Evolutionary conservation across 495 filamentous ascomycete genomes (phyloP).

Genomic region (Recurvomyces mirabilis): DNA sequence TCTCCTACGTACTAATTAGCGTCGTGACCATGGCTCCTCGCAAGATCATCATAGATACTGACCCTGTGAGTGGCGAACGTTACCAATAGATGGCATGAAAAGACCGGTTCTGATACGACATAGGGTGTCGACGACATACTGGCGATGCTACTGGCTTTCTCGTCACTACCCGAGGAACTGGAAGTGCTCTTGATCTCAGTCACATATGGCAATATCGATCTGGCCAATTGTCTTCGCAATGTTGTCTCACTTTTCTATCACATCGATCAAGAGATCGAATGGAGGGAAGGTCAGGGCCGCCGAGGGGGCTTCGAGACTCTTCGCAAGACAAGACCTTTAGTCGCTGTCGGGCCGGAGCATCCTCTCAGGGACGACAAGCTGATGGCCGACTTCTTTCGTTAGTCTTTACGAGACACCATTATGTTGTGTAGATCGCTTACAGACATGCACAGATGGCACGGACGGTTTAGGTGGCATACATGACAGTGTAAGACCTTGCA

Average conservation of each 20-base stretch:
- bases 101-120: no score
- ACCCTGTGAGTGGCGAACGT: conserved; percentile 40
- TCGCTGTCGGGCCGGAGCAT: conserved; percentile 76
- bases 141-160: conserved; percentile 73
- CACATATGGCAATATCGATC: conserved; percentile 80
- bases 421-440: neutral
- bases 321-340: conserved; percentile 57
- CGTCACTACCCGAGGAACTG: conserved; percentile 70
- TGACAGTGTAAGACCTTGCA: conserved; percentile 50
- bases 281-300: conserved; percentile 57
- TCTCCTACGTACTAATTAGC: no score
- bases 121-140: conserved; percentile 88
- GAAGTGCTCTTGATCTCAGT: conserved; percentile 82
- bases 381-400: conserved; percentile 87
- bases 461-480: conserved; percentile 93
- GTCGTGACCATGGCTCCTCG: conserved; percentile 25
- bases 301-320: conserved; percentile 60
- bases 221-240: conserved; percentile 79
- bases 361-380: conserved; percentile 74
- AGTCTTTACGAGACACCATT: conserved; percentile 23
- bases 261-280: conserved; percentile 77
- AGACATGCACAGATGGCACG: conserved; percentile 52
- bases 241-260: conserved; percentile 85
- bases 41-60: conserved; percentile 92
- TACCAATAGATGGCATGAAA: neutral